Percentiles rank a stretch among this genome's conserved stretches.
Conservation (phyloP, 345 rosid species). For the Salix caprea region DNA sequence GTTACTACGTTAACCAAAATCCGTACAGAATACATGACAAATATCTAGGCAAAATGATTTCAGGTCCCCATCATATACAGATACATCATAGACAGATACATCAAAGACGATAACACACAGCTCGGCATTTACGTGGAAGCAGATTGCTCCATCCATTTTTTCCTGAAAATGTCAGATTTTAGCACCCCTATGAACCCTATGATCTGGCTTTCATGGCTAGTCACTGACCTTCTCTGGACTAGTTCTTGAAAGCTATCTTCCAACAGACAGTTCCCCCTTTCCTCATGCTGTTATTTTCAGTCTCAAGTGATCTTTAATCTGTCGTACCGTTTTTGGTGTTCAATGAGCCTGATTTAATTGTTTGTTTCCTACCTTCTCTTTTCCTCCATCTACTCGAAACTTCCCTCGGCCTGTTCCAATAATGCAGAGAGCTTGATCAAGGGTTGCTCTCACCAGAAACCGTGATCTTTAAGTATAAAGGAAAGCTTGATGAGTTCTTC, state of each 20-base stretch:
- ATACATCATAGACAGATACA: neutral
- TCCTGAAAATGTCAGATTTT: neutral
- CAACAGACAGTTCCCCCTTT: constrained; percentile 18
- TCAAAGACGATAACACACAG: neutral
- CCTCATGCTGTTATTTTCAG: neutral
- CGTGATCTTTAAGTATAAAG: constrained; percentile 33
- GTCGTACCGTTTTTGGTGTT: neutral
- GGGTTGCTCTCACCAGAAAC: constrained; percentile 1
- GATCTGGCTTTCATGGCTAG: neutral
- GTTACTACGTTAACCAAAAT: too few species aligned
- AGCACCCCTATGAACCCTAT: neutral
- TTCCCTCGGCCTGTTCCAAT: constrained; percentile 7
- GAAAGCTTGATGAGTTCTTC: neutral
- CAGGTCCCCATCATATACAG: neutral
- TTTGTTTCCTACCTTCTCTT: neutral
- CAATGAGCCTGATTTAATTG: neutral
- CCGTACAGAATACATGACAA: too few species aligned
- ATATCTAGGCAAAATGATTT: neutral
- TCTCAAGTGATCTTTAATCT: neutral
- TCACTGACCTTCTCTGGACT: neutral
- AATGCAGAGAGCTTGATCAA: constrained; percentile 10
- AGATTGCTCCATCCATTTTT: neutral
- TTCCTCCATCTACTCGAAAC: neutral
- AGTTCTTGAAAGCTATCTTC: constrained; percentile 23
- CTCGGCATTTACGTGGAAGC: constrained; percentile 12